Percentiles rank a stretch among this genome's conserved stretches.
These are phyloP conservation scores for Leptographium flavum DNA, from an alignment of 2,329 filamentous ascomycete genomes.

Conservation along the genomic window DNA sequence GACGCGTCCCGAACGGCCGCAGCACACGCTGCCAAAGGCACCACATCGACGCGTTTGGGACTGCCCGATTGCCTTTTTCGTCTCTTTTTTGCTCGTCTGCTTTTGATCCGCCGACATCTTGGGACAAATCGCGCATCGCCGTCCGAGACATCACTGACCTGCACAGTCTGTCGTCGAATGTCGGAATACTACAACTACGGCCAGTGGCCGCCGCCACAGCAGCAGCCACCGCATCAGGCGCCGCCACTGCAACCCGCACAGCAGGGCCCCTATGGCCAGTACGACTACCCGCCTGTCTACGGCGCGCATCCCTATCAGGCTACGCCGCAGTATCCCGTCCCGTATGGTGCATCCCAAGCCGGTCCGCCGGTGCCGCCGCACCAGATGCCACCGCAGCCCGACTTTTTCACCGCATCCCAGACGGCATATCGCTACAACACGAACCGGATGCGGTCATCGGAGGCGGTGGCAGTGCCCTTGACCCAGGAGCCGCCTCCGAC, in stretches of 20 bases:
- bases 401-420: constrained; percentile 18
- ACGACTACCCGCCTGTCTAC: constrained; percentile 11
- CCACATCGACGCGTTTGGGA: too few species aligned
- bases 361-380: background rate
- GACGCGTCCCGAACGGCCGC: background rate
- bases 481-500: too few species aligned
- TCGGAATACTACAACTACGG: constrained; percentile 23
- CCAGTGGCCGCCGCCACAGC: constrained; percentile 10
- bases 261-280: constrained; percentile 6
- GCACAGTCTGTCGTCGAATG: too few species aligned
- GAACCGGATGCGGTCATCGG: too few species aligned
- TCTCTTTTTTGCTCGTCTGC: background rate
- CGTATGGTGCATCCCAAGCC: background rate
- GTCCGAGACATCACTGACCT: too few species aligned
- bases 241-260: background rate
- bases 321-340: background rate
- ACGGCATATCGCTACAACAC: constrained; percentile 24
- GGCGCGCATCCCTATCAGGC: constrained; percentile 1
- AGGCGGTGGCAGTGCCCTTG: too few species aligned
- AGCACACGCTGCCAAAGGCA: too few species aligned
- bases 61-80: too few species aligned
- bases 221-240: background rate
- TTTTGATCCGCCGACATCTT: too few species aligned
- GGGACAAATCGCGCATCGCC: too few species aligned
- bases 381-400: background rate